Evolutionary conservation across 2,329 filamentous ascomycete genomes (phyloP).

Genomic region (Trichophyton verrucosum): DNA sequence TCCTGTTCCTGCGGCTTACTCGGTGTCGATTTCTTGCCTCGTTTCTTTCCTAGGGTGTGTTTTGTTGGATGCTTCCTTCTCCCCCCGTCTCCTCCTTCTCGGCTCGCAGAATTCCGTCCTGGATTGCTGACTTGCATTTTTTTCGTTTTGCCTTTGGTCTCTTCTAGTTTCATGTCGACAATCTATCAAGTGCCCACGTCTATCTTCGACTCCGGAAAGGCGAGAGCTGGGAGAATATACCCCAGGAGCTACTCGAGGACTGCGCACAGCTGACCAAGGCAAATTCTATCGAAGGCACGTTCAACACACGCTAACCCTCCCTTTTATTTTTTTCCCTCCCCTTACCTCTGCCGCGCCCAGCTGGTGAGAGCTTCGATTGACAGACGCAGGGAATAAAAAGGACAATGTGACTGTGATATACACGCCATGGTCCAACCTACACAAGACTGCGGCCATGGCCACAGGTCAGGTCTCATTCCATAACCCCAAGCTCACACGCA

Average conservation of each 20-base stretch:
- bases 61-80: conserved; percentile 6
- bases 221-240: conserved; percentile 73
- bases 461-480: conserved; percentile 92
- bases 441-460: conserved; percentile 92
- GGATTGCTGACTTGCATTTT: conserved; percentile 2
- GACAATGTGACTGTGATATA: conserved; percentile 96
- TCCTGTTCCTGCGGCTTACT: background rate
- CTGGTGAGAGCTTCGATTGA: background rate
- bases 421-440: conserved; percentile 92
- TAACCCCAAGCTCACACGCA: conserved; percentile 69
- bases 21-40: background rate
- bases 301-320: background rate
- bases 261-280: conserved; percentile 97
- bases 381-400: conserved; percentile 74
- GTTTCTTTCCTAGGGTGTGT: conserved; percentile 20
- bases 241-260: conserved; percentile 62
- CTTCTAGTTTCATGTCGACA: conserved; percentile 83
- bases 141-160: background rate
- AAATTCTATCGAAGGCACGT: conserved; percentile 84
- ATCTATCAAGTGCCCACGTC: conserved; percentile 90
- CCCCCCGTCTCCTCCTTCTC: background rate
- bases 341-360: background rate
- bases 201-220: conserved; percentile 75
- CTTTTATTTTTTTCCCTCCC: background rate
- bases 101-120: background rate